A percentile compares a stretch with the other conserved stretches of the same genome.
Conservation (phyloP, 2,329 filamentous ascomycete genomes). For the Curvularia hawaiiensis region DNA sequence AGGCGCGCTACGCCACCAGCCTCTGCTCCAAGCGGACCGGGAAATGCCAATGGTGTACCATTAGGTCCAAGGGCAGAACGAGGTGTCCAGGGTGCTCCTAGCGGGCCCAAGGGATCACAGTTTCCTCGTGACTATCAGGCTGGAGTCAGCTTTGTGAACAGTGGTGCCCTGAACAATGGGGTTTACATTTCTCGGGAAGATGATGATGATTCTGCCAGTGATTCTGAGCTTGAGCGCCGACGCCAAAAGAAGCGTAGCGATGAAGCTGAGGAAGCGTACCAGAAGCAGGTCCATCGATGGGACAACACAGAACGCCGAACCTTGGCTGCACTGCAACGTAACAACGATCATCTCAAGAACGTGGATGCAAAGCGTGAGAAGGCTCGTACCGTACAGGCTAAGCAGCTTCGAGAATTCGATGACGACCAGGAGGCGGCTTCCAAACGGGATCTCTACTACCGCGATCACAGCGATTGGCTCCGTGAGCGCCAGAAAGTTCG, state of each 20-base stretch:
- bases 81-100: constrained; percentile 75
- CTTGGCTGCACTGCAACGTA: constrained; percentile 82
- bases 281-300: constrained; percentile 89
- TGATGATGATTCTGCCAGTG: constrained; percentile 85
- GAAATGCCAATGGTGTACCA: constrained; percentile 74
- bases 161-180: constrained; percentile 68
- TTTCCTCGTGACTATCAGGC: constrained; percentile 76
- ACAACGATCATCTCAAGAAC: constrained; percentile 78
- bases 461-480: constrained; percentile 83
- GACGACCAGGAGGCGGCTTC: constrained; percentile 81
- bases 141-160: constrained; percentile 82
- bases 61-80: constrained; percentile 70
- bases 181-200: constrained; percentile 68
- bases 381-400: constrained; percentile 69
- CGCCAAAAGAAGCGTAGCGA: constrained; percentile 72
- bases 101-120: constrained; percentile 69
- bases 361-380: constrained; percentile 70
- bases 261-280: constrained; percentile 79
- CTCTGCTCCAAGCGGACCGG: constrained; percentile 64
- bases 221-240: constrained; percentile 80
- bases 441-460: constrained; percentile 81
- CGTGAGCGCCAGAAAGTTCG: constrained; percentile 78
- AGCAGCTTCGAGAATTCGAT: constrained; percentile 80
- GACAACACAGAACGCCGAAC: constrained; percentile 84
- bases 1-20: constrained; percentile 69